These are phyloP conservation scores for Suillus variegatus DNA, from an alignment of 768 basidiomycete species.

Conservation along the genomic window DNA sequence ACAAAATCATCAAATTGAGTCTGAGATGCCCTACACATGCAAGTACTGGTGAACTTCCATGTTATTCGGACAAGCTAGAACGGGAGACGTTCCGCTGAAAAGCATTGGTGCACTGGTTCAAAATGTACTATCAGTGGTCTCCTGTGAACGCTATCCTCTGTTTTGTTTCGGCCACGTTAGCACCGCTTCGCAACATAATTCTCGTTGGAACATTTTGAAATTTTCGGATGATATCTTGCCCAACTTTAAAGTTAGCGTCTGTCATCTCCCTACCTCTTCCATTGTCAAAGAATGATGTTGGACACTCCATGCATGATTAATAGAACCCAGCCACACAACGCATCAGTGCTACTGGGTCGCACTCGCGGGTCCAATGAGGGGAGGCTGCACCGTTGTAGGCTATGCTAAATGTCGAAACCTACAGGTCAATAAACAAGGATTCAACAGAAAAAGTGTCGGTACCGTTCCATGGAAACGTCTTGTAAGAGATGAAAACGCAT, in stretches of 20 bases:
- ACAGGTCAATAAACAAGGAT: too few species aligned
- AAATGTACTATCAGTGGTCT: conserved; percentile 37
- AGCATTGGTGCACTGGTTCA: conserved; percentile 37
- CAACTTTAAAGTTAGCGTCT: conserved; percentile 30
- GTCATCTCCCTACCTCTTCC: conserved; percentile 8
- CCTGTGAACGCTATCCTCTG: conserved; percentile 48
- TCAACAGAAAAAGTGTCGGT: conserved; percentile 15
- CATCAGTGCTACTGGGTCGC: conserved; percentile 46
- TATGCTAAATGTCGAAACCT: conserved; percentile 31
- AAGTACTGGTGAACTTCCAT: conserved; percentile 31
- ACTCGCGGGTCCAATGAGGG: conserved; percentile 44
- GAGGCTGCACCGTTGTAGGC: conserved; percentile 36
- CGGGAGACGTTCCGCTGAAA: conserved; percentile 42
- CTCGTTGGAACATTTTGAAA: conserved; percentile 53
- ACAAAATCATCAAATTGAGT: conserved; percentile 36
- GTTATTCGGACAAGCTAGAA: conserved; percentile 42
- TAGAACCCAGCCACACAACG: conserved; percentile 41
- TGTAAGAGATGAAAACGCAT: background rate
- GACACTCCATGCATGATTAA: conserved; percentile 35
- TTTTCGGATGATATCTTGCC: conserved; percentile 51
- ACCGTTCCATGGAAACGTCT: conserved; percentile 10
- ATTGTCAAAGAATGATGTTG: conserved; percentile 36
- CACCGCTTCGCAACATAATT: conserved; percentile 47
- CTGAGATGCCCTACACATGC: conserved; percentile 44
- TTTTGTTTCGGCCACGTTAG: conserved; percentile 46